These are phyloP conservation scores for Glycyrrhiza uralensis DNA, from an alignment of 306 rosid species.

Conservation along the genomic window DNA sequence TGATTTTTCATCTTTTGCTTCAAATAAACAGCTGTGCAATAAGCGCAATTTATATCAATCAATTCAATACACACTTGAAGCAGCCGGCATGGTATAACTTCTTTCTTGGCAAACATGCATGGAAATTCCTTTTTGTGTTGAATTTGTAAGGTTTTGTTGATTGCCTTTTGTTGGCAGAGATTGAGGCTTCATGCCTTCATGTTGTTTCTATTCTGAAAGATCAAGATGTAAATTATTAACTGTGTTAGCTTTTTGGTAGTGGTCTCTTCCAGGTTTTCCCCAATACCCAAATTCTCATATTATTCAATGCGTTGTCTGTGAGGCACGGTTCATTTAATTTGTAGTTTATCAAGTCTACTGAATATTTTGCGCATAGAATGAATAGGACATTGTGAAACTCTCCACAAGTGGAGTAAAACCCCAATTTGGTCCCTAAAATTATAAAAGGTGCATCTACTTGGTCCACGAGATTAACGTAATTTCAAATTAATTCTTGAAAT, in stretches of 20 bases:
- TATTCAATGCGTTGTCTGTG: not conserved
- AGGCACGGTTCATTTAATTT: not conserved
- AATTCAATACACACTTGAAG: constrained; percentile 11
- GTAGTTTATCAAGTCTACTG: not conserved
- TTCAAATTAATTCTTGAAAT: too few species aligned
- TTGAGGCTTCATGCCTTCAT: constrained; percentile 7
- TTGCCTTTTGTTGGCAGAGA: constrained; percentile 11
- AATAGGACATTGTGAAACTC: too few species aligned
- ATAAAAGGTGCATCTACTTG: too few species aligned
- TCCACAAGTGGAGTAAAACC: too few species aligned
- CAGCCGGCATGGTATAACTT: not conserved
- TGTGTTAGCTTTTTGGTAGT: not conserved
- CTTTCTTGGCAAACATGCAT: not conserved
- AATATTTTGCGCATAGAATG: not conserved
- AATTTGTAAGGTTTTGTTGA: constrained; percentile 5
- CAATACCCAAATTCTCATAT: not conserved
- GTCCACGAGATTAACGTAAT: too few species aligned
- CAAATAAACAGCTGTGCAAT: not conserved
- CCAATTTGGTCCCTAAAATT: too few species aligned
- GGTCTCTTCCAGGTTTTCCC: not conserved
- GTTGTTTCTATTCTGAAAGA: constrained; percentile 8
- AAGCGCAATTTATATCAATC: not conserved
- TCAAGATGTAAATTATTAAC: constrained; percentile 19
- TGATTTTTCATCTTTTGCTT: constrained; percentile 14
- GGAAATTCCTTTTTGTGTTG: not conserved